Conservation (phyloP, 2,329 filamentous ascomycete genomes). For the Dichotomopilus funicola region DNA sequence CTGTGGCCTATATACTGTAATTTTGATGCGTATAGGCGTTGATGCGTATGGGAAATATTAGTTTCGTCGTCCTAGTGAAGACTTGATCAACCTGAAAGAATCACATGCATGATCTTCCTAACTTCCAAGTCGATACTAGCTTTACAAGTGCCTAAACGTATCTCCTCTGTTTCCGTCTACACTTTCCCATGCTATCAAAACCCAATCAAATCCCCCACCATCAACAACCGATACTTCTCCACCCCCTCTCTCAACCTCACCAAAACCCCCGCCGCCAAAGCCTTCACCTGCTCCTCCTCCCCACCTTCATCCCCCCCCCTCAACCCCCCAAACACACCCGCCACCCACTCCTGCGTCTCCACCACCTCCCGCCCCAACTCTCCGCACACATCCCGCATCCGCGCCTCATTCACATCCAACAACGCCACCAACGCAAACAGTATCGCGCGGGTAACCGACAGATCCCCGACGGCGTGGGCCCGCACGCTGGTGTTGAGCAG, state of each 20-base stretch:
- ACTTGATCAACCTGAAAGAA: too few species aligned
- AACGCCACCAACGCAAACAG: constrained; percentile 74
- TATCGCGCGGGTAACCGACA: constrained; percentile 64
- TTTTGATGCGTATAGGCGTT: too few species aligned
- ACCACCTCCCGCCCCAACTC: constrained; percentile 70
- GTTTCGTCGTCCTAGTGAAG: too few species aligned
- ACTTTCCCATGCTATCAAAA: constrained; percentile 12
- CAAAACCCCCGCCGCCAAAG: constrained; percentile 68
- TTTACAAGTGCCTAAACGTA: too few species aligned
- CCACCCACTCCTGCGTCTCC: constrained; percentile 83
- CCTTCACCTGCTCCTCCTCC: constrained; percentile 75
- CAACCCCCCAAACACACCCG: constrained; percentile 61
- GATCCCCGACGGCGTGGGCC: constrained; percentile 52
- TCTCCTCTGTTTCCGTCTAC: too few species aligned
- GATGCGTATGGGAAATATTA: too few species aligned
- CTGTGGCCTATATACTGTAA: too few species aligned
- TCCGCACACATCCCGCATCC: constrained; percentile 65
- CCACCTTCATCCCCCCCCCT: constrained; percentile 45
- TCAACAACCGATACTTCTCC: constrained; percentile 68
- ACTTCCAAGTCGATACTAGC: too few species aligned
- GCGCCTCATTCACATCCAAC: constrained; percentile 71
- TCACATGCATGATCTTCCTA: too few species aligned
- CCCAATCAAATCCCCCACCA: constrained; percentile 63
- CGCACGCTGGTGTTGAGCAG: constrained; percentile 59
- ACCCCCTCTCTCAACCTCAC: constrained; percentile 75